These are phyloP conservation scores for Didymellaceae sp. DNA, from an alignment of 2,329 filamentous ascomycete species.

Conservation along the genomic window DNA sequence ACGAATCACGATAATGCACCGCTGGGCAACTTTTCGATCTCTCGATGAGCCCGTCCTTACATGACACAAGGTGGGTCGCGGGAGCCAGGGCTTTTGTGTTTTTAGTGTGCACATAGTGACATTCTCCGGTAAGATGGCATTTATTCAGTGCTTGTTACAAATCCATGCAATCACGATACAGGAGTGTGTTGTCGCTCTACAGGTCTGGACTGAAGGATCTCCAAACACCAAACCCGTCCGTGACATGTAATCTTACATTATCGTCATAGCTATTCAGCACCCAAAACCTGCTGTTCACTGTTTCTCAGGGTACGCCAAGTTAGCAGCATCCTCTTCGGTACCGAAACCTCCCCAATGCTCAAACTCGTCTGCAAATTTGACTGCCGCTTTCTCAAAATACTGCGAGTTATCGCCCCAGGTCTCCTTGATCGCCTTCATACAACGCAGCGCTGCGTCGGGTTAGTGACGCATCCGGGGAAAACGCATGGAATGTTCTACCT, in stretches of 20 bases:
- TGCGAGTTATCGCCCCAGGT: slow-evolving; percentile 76
- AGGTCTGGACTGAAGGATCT: slow-evolving; percentile 5
- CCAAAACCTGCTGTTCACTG: slow-evolving; percentile 16
- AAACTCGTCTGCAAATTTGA: slow-evolving; percentile 77
- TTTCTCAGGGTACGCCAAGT: slow-evolving; percentile 32
- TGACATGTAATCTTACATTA: slow-evolving; percentile 1
- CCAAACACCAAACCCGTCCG: neutral
- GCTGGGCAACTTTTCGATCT: slow-evolving; percentile 2
- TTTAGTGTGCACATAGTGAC: too few species aligned
- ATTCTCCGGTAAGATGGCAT: too few species aligned
- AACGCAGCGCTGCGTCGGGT: slow-evolving; percentile 64
- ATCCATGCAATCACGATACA: neutral
- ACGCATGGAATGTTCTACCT: slow-evolving; percentile 53
- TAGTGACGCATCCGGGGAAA: neutral
- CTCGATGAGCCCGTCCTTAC: slow-evolving; percentile 7
- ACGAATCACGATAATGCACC: slow-evolving; percentile 10
- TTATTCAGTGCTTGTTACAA: slow-evolving; percentile 5
- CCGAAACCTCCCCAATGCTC: slow-evolving; percentile 67
- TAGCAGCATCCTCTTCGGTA: slow-evolving; percentile 31
- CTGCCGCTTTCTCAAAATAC: slow-evolving; percentile 70
- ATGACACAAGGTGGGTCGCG: neutral
- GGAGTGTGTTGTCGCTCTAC: neutral
- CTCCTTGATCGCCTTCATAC: slow-evolving; percentile 74
- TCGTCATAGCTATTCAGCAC: slow-evolving; percentile 10
- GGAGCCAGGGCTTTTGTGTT: slow-evolving; percentile 1